phyloP scores from a whole-genome alignment of 2,329 filamentous ascomycete species.

The Lasiodiplodia theobromae region DNA sequence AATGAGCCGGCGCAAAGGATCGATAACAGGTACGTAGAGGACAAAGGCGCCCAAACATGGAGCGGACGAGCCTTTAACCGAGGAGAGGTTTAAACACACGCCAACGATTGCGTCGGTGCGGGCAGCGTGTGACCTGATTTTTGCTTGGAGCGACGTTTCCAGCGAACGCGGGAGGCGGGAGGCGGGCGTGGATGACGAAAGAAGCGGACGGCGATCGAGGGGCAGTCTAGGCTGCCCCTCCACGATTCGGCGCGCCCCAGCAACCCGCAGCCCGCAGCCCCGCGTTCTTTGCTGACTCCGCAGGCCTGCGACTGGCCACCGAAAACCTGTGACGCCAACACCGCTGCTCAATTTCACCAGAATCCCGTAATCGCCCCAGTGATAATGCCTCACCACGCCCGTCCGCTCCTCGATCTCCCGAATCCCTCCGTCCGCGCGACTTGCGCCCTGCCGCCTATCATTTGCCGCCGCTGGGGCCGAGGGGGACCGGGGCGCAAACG shows the following conservation, averaged over 20 bases:
- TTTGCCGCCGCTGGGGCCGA: not conserved
- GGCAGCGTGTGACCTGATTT: slow-evolving; percentile 17
- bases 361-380: not conserved
- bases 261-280: not conserved
- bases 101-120: not conserved
- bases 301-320: slow-evolving; percentile 14
- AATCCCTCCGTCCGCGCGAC: slow-evolving; percentile 22
- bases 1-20: slow-evolving; percentile 31
- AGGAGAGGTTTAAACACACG: not conserved
- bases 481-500: not conserved
- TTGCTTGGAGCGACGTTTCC: not conserved
- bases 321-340: not conserved
- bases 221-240: not conserved
- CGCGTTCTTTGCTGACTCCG: slow-evolving; percentile 25
- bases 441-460: not conserved
- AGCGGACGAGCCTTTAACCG: slow-evolving; percentile 25
- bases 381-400: slow-evolving; percentile 16
- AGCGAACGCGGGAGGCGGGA: not conserved
- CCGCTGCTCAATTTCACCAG: not conserved
- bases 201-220: slow-evolving; percentile 13
- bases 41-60: slow-evolving; percentile 13
- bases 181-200: slow-evolving; percentile 14
- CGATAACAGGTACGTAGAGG: slow-evolving; percentile 23
- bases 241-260: too few relatives aligned
- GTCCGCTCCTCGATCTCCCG: slow-evolving; percentile 21